phyloP scores from a whole-genome alignment of 768 basidiomycete species.

The Amanita muscaria region DNA sequence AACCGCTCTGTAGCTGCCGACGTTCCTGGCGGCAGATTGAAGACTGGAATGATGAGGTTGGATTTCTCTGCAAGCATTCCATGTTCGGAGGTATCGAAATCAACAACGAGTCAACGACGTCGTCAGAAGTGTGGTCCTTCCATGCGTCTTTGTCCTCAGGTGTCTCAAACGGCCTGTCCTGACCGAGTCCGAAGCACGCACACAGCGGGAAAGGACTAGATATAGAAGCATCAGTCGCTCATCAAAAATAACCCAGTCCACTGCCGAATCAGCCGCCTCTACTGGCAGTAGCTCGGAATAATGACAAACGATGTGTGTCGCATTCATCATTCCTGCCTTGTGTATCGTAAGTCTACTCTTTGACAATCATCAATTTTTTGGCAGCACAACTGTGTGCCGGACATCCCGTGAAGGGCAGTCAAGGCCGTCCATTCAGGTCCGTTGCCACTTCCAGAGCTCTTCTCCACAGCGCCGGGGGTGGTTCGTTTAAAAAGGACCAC shows the following conservation, averaged over 20 bases:
- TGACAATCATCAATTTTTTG: too few species aligned
- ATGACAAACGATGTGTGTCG: too few species aligned
- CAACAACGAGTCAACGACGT: slow-evolving; percentile 36
- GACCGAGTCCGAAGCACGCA: slow-evolving; percentile 40
- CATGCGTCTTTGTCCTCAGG: slow-evolving; percentile 53
- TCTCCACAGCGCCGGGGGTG: too few species aligned
- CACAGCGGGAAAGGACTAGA: slow-evolving; percentile 30
- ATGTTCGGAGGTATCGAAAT: slow-evolving; percentile 55
- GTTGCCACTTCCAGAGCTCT: too few species aligned
- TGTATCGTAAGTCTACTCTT: neutral
- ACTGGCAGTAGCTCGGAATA: neutral
- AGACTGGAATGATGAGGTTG: slow-evolving; percentile 51
- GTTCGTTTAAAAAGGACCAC: too few species aligned
- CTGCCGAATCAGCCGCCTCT: neutral
- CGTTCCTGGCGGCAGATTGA: slow-evolving; percentile 63
- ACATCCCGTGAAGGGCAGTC: too few species aligned
- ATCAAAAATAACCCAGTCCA: neutral
- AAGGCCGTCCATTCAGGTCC: too few species aligned
- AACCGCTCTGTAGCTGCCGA: slow-evolving; percentile 58
- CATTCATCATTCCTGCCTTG: too few species aligned
- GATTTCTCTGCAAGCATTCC: slow-evolving; percentile 56
- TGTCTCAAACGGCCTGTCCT: slow-evolving; percentile 40
- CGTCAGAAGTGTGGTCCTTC: slow-evolving; percentile 36
- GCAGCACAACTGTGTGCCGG: too few species aligned
- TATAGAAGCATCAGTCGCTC: slow-evolving; percentile 11